Evolutionary conservation across 495 filamentous ascomycete genomes (phyloP).

Genomic region (Aspergillus bertholletiae): DNA sequence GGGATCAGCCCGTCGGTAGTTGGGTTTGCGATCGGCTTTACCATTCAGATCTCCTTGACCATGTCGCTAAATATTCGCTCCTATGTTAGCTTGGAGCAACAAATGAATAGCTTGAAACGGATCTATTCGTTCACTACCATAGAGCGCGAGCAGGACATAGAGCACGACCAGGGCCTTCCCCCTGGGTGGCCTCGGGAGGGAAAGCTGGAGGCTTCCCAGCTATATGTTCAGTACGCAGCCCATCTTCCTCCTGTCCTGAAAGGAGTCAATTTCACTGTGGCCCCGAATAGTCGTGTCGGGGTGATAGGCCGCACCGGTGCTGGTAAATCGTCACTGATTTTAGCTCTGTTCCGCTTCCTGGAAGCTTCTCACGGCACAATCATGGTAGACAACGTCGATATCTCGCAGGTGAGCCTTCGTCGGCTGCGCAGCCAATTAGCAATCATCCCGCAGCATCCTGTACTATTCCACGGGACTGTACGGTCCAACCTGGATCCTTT

Average conservation of each 20-base stretch:
- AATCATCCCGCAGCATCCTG: conserved; percentile 88
- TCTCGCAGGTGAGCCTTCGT: conserved; percentile 69
- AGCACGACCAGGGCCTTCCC: conserved; percentile 54
- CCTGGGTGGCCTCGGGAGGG: conserved; percentile 74
- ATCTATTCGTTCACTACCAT: conserved; percentile 61
- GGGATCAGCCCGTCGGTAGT: conserved; percentile 58
- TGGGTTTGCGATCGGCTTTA: conserved; percentile 64
- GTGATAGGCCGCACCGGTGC: conserved; percentile 87
- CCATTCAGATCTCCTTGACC: conserved; percentile 51
- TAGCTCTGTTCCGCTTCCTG: conserved; percentile 78
- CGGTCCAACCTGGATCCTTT: conserved; percentile 86
- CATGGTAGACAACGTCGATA: conserved; percentile 74
- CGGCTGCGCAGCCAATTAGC: conserved; percentile 78
- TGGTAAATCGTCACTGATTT: conserved; percentile 80
- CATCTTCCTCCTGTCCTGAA: conserved; percentile 51
- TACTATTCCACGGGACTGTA: conserved; percentile 82
- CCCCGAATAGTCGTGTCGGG: conserved; percentile 72
- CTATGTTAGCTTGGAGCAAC: conserved; percentile 62
- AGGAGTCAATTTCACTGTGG: conserved; percentile 69
- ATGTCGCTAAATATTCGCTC: conserved; percentile 59
- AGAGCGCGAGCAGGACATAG: conserved; percentile 54
- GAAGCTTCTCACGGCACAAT: conserved; percentile 81
- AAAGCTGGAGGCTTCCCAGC: conserved; percentile 69
- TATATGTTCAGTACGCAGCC: conserved; percentile 49
- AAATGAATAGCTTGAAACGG: conserved; percentile 67